Evolutionary conservation across 345 rosid species (phyloP).

Genomic region (Reutealis trisperma): DNA sequence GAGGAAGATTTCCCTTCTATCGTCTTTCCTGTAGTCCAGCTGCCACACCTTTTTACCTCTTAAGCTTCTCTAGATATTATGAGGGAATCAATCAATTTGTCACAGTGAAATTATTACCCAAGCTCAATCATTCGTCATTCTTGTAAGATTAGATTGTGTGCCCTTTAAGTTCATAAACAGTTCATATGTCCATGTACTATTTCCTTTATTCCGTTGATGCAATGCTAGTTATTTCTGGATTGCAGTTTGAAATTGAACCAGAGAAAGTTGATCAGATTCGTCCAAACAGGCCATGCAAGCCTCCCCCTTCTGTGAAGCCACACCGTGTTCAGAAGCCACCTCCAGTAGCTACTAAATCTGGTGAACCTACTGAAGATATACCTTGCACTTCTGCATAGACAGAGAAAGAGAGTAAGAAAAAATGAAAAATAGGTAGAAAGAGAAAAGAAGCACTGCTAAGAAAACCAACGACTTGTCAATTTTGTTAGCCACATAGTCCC

Average conservation of each 20-base stretch:
- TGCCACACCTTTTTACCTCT: not conserved
- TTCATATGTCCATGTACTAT: not conserved
- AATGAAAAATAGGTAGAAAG: not conserved
- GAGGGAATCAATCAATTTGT: not conserved
- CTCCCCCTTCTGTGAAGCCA: conserved; percentile 46
- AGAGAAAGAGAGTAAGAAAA: not conserved
- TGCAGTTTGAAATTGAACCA: conserved; percentile 63
- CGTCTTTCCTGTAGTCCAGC: too few relatives aligned
- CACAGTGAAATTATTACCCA: not conserved
- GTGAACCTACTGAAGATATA: conserved; percentile 53
- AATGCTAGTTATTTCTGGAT: conserved; percentile 14
- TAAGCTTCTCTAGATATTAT: not conserved
- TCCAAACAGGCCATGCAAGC: conserved; percentile 70
- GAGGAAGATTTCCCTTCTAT: not conserved
- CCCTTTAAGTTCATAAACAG: not conserved
- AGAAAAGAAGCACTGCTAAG: not conserved
- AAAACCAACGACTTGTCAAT: not conserved
- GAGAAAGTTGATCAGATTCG: conserved; percentile 52
- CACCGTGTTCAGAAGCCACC: conserved; percentile 20
- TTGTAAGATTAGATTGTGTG: not conserved
- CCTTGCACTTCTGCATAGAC: conserved; percentile 74
- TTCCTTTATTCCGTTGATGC: not conserved
- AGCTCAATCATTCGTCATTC: not conserved
- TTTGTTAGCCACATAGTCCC: conserved; percentile 1
- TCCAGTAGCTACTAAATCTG: conserved; percentile 27